Conservation (phyloP, 139 green algal species). For the Chlamydomonas applanata region DNA sequence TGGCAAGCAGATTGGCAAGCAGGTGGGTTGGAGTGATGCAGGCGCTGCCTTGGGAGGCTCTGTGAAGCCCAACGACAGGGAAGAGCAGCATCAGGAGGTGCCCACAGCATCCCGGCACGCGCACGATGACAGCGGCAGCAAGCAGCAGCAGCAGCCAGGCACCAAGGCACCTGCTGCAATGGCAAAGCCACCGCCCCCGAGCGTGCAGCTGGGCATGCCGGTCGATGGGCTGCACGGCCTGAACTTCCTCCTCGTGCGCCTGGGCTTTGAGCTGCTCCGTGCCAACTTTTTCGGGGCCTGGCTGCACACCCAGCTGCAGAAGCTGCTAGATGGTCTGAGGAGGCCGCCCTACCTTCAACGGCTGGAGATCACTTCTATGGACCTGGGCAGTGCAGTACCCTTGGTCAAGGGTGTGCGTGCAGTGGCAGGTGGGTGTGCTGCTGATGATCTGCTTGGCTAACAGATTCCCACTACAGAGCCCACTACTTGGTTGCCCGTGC, state of each 20-base stretch:
- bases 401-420: conserved; percentile 22
- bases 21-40: too few species aligned
- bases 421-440: conserved; percentile 16
- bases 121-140: neutral
- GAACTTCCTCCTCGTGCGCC: conserved; percentile 28
- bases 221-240: conserved; percentile 23
- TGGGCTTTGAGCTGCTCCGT: conserved; percentile 29
- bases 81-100: too few species aligned
- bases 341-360: conserved; percentile 22
- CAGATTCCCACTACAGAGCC: too few species aligned
- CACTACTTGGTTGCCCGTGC: too few species aligned
- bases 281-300: conserved; percentile 7
- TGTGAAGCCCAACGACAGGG: too few species aligned
- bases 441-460: neutral
- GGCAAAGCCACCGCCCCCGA: too few species aligned
- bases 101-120: neutral
- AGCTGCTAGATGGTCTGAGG: conserved; percentile 10
- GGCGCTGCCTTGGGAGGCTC: too few species aligned
- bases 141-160: too few species aligned
- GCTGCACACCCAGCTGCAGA: conserved; percentile 18
- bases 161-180: too few species aligned
- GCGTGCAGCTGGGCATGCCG: neutral
- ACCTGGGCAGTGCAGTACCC: conserved; percentile 21
- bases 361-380: conserved; percentile 9
- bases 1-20: too few species aligned